A percentile compares a stretch with the other conserved stretches of the same genome.
phyloP scores from a whole-genome alignment of 345 rosid species.

The Euphorbia pulcherrima region DNA sequence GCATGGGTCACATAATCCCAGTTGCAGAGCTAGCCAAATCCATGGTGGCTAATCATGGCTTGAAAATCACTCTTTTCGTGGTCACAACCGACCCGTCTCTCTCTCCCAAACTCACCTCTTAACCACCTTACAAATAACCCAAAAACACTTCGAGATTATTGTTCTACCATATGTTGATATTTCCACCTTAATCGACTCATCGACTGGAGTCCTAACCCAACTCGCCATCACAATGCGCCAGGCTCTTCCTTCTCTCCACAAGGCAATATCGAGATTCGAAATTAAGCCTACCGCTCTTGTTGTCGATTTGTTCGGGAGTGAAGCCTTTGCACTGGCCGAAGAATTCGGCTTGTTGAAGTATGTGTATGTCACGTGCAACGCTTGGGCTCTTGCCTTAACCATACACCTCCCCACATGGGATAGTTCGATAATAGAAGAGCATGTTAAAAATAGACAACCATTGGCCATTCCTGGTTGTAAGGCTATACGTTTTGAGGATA shows the following conservation, averaged over 20 bases:
- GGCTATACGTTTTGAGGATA: neutral
- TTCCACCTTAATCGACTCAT: neutral
- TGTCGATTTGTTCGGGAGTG: slow-evolving; percentile 7
- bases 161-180: neutral
- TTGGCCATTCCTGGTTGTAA: slow-evolving; percentile 11
- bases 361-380: slow-evolving; percentile 43
- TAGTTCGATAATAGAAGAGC: slow-evolving; percentile 7
- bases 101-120: neutral
- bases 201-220: neutral
- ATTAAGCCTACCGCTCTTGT: neutral
- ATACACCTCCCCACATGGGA: neutral
- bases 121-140: neutral
- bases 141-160: neutral
- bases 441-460: slow-evolving; percentile 4
- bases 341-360: slow-evolving; percentile 49
- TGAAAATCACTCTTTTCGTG: neutral
- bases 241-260: neutral
- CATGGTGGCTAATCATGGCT: neutral
- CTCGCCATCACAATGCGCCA: neutral
- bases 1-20: neutral
- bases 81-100: neutral
- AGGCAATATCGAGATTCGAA: neutral
- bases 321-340: slow-evolving; percentile 38
- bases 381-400: slow-evolving; percentile 31
- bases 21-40: neutral